These are phyloP conservation scores for Orbilia brochopaga DNA, from an alignment of 2,329 filamentous ascomycete genomes.

Conservation along the genomic window DNA sequence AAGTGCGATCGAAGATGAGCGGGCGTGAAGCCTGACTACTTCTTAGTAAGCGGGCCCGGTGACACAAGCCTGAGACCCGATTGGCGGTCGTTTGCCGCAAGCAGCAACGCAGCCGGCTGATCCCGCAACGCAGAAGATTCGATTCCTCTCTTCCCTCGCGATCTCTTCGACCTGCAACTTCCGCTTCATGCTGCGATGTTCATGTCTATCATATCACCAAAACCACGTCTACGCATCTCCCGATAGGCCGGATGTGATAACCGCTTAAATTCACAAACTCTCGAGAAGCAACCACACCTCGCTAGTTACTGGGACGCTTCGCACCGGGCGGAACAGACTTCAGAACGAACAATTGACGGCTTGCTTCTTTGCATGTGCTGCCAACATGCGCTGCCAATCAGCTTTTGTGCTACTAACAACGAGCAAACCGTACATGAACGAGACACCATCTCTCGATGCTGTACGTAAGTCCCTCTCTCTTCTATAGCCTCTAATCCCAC, in stretches of 20 bases:
- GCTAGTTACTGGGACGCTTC: conserved; percentile 13
- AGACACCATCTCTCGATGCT: not conserved
- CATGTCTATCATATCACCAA: conserved; percentile 5
- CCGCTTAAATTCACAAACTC: no score
- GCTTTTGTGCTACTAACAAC: conserved; percentile 8
- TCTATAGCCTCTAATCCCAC: conserved; percentile 14
- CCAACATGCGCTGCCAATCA: not conserved
- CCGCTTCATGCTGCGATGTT: no score
- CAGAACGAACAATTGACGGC: conserved; percentile 1
- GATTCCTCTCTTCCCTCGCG: not conserved
- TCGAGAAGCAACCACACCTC: conserved; percentile 23
- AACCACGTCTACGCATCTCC: not conserved
- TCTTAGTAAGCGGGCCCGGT: conserved; percentile 29
- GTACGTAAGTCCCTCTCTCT: not conserved
- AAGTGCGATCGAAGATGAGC: conserved; percentile 9
- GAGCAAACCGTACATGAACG: conserved; percentile 26
- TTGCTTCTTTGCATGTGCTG: not conserved
- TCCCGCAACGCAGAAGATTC: conserved; percentile 6
- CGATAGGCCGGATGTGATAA: not conserved
- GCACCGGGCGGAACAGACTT: conserved; percentile 21
- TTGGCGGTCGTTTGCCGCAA: conserved; percentile 25
- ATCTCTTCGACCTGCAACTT: not conserved
- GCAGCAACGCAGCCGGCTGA: conserved; percentile 19
- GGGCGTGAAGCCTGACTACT: no score
- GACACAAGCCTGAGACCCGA: conserved; percentile 15